Evolutionary conservation across 169 alveolate species (phyloP).

Genomic region (Hepatocystis sp.): DNA sequence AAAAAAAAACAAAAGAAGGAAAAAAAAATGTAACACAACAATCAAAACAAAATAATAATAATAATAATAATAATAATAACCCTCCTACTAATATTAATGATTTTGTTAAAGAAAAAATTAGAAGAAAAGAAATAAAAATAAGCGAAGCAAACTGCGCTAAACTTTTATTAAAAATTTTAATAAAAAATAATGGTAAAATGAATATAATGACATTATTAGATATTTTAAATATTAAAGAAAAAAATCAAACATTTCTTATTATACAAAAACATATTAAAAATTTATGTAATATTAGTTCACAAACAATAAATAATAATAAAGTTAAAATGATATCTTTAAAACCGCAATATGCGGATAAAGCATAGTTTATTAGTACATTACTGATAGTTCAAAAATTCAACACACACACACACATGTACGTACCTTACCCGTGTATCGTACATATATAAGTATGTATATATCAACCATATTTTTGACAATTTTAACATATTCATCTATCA

Average conservation of each 20-base stretch:
- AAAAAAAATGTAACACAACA: slow-evolving; percentile 41
- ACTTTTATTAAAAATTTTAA: slow-evolving; percentile 48
- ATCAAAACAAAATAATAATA: slow-evolving; percentile 45
- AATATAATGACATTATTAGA: slow-evolving; percentile 38
- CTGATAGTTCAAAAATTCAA: too few relatives aligned
- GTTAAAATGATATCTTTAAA: slow-evolving; percentile 67
- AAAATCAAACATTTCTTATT: slow-evolving; percentile 57
- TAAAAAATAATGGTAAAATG: slow-evolving; percentile 75
- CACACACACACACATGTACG: background rate
- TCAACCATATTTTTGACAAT: too few relatives aligned
- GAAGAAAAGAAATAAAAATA: slow-evolving; percentile 70
- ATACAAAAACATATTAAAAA: slow-evolving; percentile 65
- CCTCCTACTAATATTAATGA: slow-evolving; percentile 31
- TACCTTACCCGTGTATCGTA: too few relatives aligned
- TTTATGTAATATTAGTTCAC: slow-evolving; percentile 62
- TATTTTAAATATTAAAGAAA: slow-evolving; percentile 71
- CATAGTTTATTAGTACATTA: too few relatives aligned
- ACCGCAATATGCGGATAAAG: slow-evolving; percentile 30
- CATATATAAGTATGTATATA: too few relatives aligned
- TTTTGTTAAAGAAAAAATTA: slow-evolving; percentile 58
- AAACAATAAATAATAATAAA: slow-evolving; percentile 48
- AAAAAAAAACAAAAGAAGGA: slow-evolving; percentile 8
- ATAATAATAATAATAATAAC: slow-evolving; percentile 5
- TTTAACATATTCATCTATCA: too few relatives aligned
- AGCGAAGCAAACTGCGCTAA: slow-evolving; percentile 72